These are phyloP conservation scores for Beauveria medogensis DNA, from an alignment of 2,329 filamentous ascomycete species.

Conservation along the genomic window DNA sequence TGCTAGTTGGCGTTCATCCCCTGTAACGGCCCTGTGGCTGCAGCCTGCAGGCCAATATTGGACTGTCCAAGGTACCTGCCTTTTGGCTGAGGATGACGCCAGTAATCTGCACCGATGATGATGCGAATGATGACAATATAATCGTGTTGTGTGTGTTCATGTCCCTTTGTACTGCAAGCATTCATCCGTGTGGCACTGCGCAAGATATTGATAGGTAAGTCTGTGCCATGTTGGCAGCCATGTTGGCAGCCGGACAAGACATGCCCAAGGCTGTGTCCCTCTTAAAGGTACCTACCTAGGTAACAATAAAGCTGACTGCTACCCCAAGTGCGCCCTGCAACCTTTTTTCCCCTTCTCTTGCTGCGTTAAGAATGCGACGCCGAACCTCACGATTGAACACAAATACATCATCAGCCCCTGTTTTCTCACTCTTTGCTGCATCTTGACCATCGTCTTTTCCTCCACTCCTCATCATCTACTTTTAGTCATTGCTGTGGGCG, in stretches of 20 bases:
- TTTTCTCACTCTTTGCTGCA: not conserved
- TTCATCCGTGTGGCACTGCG: too few species aligned
- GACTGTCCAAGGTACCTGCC: not conserved
- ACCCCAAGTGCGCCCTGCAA: not conserved
- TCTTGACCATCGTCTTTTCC: not conserved
- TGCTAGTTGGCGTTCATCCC: not conserved
- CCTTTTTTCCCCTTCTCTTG: not conserved
- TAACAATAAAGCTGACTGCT: not conserved
- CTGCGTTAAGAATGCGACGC: not conserved
- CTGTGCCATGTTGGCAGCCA: too few species aligned
- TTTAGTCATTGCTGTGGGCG: not conserved
- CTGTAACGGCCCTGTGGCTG: not conserved
- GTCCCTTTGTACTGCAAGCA: too few species aligned
- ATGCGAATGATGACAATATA: too few species aligned
- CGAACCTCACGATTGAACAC: not conserved
- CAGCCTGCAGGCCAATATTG: not conserved
- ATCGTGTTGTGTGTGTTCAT: too few species aligned
- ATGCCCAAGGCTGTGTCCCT: not conserved
- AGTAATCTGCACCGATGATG: not conserved
- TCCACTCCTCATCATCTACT: not conserved
- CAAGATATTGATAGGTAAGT: too few species aligned
- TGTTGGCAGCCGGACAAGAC: not conserved
- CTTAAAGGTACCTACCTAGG: not conserved
- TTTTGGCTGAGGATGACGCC: not conserved
- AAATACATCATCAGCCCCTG: not conserved